These are phyloP conservation scores for Boletus vermiculosoides DNA, from an alignment of 768 basidiomycete species.

Conservation along the genomic window DNA sequence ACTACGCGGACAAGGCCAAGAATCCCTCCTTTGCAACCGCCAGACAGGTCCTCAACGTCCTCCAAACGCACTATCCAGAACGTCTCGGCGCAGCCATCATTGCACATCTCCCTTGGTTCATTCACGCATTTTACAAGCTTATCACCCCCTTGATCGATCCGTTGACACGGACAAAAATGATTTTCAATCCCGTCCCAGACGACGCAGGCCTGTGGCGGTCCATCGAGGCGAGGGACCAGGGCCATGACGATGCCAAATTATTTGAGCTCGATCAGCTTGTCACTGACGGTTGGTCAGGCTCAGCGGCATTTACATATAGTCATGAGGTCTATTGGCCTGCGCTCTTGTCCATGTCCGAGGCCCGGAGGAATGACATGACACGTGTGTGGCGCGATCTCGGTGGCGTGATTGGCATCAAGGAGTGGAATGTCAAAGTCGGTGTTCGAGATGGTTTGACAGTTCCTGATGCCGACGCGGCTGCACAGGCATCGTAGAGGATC, in stretches of 20 bases:
- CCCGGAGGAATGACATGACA: conserved; percentile 48
- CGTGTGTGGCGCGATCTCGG: conserved; percentile 69
- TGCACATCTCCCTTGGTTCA: conserved; percentile 76
- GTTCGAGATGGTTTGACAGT: conserved; percentile 16
- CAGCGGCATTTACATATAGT: conserved; percentile 62
- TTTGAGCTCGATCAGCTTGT: conserved; percentile 73
- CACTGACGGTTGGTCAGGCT: conserved; percentile 68
- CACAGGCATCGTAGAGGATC: conserved; percentile 10
- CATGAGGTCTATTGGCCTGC: conserved; percentile 77
- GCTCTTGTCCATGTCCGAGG: conserved; percentile 53
- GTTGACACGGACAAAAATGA: conserved; percentile 69
- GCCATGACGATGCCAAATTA: conserved; percentile 31
- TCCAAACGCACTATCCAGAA: conserved; percentile 86
- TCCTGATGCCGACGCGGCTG: background rate
- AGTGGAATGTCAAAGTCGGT: conserved; percentile 70
- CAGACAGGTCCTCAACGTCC: conserved; percentile 52
- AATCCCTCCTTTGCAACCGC: conserved; percentile 42
- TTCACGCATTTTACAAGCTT: conserved; percentile 73
- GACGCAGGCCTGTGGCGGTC: conserved; percentile 28
- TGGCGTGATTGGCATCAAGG: conserved; percentile 65
- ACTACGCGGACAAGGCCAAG: conserved; percentile 74
- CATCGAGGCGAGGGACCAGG: conserved; percentile 21
- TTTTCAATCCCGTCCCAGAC: conserved; percentile 59
- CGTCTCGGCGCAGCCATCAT: conserved; percentile 74
- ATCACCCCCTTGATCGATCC: conserved; percentile 84